Percentiles rank a stretch among this genome's conserved stretches.
Conservation (phyloP, 805 yeast genomes). For the Maudiozyma saulgeensis region DNA sequence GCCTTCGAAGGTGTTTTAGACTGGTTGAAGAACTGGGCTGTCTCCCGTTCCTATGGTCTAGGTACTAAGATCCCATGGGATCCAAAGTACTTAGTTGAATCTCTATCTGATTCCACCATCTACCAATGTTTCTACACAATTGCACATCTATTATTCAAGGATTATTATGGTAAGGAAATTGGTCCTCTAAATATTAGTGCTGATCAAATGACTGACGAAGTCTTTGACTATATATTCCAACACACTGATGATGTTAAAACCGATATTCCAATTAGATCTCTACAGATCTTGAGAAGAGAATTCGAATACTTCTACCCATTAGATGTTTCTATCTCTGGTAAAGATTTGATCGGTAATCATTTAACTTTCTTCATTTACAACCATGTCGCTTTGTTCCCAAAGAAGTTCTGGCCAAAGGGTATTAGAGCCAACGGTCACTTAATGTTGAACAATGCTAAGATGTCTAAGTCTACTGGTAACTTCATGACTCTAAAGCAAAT, state of each 20-base stretch:
- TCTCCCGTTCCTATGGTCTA: conserved; percentile 90
- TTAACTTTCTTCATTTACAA: conserved; percentile 90
- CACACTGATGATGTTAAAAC: conserved; percentile 46
- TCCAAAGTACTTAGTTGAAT: conserved; percentile 83
- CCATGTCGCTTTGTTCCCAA: conserved; percentile 88
- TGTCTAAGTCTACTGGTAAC: conserved; percentile 97
- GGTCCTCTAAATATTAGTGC: conserved; percentile 72
- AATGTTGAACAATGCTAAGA: conserved; percentile 89
- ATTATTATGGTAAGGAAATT: conserved; percentile 65
- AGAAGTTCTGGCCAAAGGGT: conserved; percentile 87
- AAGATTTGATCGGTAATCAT: conserved; percentile 95
- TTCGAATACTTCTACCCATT: conserved; percentile 95
- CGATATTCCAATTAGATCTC: conserved; percentile 55
- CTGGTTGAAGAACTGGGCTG: conserved; percentile 98
- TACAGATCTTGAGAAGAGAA: conserved; percentile 76
- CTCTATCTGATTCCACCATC: conserved; percentile 89
- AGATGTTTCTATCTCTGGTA: conserved; percentile 87
- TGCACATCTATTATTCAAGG: conserved; percentile 75
- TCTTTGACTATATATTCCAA: conserved; percentile 82
- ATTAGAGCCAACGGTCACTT: conserved; percentile 93
- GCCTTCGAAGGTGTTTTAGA: conserved; percentile 90
- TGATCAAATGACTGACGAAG: conserved; percentile 85
- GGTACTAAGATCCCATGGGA: conserved; percentile 98
- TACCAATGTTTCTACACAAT: conserved; percentile 94
- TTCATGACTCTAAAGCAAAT: conserved; percentile 83